phyloP scores from a whole-genome alignment of 2,329 filamentous ascomycete species.

The Cytospora paraplurivora region DNA sequence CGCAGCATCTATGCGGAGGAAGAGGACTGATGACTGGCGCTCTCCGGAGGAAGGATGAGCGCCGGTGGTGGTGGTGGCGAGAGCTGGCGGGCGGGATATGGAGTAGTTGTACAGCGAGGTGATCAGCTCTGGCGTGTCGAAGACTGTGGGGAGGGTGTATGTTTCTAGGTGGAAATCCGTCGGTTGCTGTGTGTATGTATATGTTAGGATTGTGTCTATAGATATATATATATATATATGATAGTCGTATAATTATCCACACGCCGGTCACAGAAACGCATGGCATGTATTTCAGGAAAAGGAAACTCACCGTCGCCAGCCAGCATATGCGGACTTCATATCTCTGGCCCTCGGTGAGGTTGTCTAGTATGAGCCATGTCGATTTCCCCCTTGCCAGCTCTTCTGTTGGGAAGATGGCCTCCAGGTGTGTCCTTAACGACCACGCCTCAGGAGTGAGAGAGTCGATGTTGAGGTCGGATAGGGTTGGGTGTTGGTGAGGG shows the following conservation, averaged over 20 bases:
- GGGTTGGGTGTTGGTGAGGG: conserved; percentile 55
- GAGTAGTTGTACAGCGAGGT: conserved; percentile 67
- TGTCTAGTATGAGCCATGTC: conserved; percentile 78
- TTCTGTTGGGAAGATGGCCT: conserved; percentile 66
- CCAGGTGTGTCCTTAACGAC: conserved; percentile 64
- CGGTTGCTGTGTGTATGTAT: conserved; percentile 66
- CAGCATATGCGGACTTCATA: conserved; percentile 95
- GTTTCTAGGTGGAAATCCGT: conserved; percentile 74
- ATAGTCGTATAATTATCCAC: neutral
- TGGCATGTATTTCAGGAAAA: neutral
- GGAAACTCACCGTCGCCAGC: conserved; percentile 78
- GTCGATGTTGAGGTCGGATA: conserved; percentile 64
- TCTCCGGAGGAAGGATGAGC: conserved; percentile 3
- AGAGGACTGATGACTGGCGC: conserved; percentile 56
- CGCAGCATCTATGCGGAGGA: conserved; percentile 73
- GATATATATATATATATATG: too few species aligned
- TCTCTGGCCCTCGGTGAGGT: conserved; percentile 68
- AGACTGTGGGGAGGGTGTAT: conserved; percentile 62
- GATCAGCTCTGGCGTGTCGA: conserved; percentile 63
- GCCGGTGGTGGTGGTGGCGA: neutral
- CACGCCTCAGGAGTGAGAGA: conserved; percentile 61
- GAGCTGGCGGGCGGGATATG: conserved; percentile 46
- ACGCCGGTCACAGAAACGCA: too few species aligned
- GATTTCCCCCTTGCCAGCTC: conserved; percentile 57
- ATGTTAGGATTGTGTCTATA: conserved; percentile 27